These are phyloP conservation scores for Paraconiothyrium brasiliense DNA, from an alignment of 2,329 filamentous ascomycete genomes.

Conservation along the genomic window DNA sequence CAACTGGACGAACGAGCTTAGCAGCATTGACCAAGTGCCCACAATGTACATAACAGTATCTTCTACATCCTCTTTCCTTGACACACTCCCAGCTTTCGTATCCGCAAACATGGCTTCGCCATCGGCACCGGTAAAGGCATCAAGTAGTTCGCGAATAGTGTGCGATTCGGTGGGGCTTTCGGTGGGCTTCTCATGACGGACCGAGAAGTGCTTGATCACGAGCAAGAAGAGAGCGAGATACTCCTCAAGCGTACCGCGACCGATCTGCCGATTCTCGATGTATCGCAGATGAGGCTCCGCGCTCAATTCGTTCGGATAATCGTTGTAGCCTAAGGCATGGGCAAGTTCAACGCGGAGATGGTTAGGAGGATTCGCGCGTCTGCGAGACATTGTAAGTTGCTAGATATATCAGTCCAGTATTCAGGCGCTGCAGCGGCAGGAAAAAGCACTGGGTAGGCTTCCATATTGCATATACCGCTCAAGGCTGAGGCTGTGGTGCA, in stretches of 20 bases:
- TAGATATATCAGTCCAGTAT: background rate
- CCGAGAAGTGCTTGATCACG: constrained; percentile 25
- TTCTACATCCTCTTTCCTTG: constrained; percentile 25
- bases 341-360: constrained; percentile 20
- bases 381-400: constrained; percentile 9
- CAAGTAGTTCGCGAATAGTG: constrained; percentile 10
- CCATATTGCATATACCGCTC: background rate
- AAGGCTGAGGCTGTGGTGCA: constrained; percentile 18
- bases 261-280: constrained; percentile 26
- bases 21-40: constrained; percentile 29
- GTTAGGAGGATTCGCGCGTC: constrained; percentile 3
- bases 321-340: constrained; percentile 21
- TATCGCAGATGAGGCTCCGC: constrained; percentile 32
- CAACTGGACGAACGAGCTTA: constrained; percentile 26
- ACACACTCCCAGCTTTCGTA: constrained; percentile 14
- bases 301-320: constrained; percentile 17
- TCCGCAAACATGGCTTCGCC: constrained; percentile 19
- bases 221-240: constrained; percentile 24
- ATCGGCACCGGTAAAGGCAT: background rate
- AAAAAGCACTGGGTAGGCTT: background rate
- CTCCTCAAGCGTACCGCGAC: constrained; percentile 18
- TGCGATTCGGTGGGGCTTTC: background rate
- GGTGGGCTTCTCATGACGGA: background rate
- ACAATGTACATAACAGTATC: constrained; percentile 32
- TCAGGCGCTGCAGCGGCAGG: background rate